Base-by-base conservation (phyloP, 768 basidiomycete genomes). In the Sporobolomyces roseus region DNA sequence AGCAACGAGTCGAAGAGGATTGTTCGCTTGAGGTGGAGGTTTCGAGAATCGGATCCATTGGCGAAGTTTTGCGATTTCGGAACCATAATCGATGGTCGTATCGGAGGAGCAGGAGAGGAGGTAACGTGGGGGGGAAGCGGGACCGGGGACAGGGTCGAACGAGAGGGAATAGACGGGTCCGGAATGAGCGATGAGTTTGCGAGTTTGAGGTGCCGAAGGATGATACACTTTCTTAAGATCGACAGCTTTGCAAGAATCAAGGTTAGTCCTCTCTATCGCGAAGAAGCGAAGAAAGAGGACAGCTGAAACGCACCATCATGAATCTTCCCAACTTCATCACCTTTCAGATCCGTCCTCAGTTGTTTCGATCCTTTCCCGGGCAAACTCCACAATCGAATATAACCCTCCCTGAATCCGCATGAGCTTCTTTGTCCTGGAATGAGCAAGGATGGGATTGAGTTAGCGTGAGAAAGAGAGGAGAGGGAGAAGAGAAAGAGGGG, bases 131-230 rank as follows among this genome's bases (percentile, higher is more conserved):
- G 92, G 84, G 12, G 83, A 83, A 23, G 90, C 87, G 30, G 96
- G 90, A 16, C 96, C 96, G 66, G 85, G 84, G 2, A 90, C 79
- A 12, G 96, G 92, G 77, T 98, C 96, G 77, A 98, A 99, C 25
- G 89, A 87, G 36, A 97, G 85, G 2, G 90, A 87, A 78, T 97
- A 98, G 25, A 98, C 92, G 30, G 96, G 93, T 19, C 91, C 96
- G 70, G 93, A 94, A 78, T 99, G 96, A 2, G 92, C 96, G 60
- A 98, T 86, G 23, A 99, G 84, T 80, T 97, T 98, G n/a, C 93
- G 87, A 14, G 93, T 92, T 0, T 88, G 86, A 27, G 83, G 83
- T 1, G 88, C 89, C 32, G 51, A 33, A 2, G 59, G 56, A 14
- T 56, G 27, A 43, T 85, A 83, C 33, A 90, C 83, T 77, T 86